Percentiles rank a stretch among this genome's conserved stretches.
Evolutionary conservation across 2,329 filamentous ascomycete genomes (phyloP).

Genomic region (Penicillium sp.): DNA sequence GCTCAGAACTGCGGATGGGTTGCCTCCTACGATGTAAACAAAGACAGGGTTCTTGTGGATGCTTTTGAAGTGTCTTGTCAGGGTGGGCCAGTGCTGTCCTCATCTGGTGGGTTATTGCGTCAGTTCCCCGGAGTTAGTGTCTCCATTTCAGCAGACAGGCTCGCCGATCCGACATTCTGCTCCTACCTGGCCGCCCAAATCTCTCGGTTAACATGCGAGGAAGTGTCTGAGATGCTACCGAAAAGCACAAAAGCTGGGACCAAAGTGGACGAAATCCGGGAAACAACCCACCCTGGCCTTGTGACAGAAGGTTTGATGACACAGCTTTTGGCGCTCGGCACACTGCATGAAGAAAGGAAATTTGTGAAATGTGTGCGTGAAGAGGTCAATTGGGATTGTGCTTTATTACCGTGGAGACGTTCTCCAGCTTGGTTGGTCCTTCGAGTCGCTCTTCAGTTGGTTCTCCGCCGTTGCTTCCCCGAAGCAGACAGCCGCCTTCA

Average conservation of each 20-base stretch:
- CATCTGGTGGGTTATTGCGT: neutral
- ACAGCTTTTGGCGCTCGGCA: slow-evolving; percentile 43
- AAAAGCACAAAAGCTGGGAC: slow-evolving; percentile 36
- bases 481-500: neutral
- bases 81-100: neutral
- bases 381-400: slow-evolving; percentile 42
- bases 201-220: neutral
- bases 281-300: slow-evolving; percentile 49
- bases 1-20: neutral
- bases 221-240: slow-evolving; percentile 31
- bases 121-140: neutral
- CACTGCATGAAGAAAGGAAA: slow-evolving; percentile 14
- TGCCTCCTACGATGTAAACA: neutral
- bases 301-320: slow-evolving; percentile 52
- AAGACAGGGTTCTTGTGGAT: neutral
- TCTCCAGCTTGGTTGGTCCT: neutral
- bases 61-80: neutral
- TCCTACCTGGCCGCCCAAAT: neutral
- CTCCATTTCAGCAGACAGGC: neutral
- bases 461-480: neutral
- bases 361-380: slow-evolving; percentile 54
- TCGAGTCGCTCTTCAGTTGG: neutral
- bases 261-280: slow-evolving; percentile 40
- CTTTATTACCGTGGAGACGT: neutral
- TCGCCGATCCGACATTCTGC: neutral